Evolutionary conservation across 768 basidiomycete genomes (phyloP), one percentile per base, ranked within the genome.

Genomic region (Agaricus subrufescens): DNA sequence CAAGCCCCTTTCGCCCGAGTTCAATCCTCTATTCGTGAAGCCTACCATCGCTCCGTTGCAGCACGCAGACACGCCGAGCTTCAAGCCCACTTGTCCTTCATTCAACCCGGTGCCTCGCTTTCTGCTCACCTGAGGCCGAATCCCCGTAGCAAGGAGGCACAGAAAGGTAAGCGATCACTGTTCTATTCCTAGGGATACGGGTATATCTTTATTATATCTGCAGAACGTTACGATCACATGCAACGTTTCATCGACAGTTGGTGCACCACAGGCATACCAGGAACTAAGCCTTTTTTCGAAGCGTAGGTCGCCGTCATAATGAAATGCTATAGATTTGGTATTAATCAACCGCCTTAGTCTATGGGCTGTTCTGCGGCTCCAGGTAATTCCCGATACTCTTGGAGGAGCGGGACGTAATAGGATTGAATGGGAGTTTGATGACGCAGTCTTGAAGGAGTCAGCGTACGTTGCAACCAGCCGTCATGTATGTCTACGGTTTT

Each of bases 371-470:
- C 79, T 95, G 76, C 81, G 91, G 58, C 73, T 93, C 39, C 91
- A 94, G 66, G 83, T 85, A 43, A 78, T 94, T 45, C 91, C 92
- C 48, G 83, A 86, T 65, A 79, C 81, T 45, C 76, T 91, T 40
- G 92, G 94, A 46, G 93, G 94, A 52, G 89, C 89, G 34, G 94
- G 91, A 46, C 68, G 70, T 31, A 76, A 75, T 63, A 76, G 81
- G 62, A 84, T 95, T 52, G 81, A 89, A 63, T 96, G 94, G 94
- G 91, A 94, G 74, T 75, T 95, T 23, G 94, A 96, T 69, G 94
- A 96, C 74, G 92, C 92, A 19, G 91, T 95, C 14, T 92, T 95
- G 73, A 88, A 93, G 66, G 94, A 96, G 72, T 83, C 92, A 60
- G 93, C 90, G 93, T 93, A 77, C 77, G 93, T 82, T 45, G 52